Percentiles rank a stretch among this genome's conserved stretches.
phyloP scores from a whole-genome alignment of 2,329 filamentous ascomycete genomes.

The Hypoxylon sp. region DNA sequence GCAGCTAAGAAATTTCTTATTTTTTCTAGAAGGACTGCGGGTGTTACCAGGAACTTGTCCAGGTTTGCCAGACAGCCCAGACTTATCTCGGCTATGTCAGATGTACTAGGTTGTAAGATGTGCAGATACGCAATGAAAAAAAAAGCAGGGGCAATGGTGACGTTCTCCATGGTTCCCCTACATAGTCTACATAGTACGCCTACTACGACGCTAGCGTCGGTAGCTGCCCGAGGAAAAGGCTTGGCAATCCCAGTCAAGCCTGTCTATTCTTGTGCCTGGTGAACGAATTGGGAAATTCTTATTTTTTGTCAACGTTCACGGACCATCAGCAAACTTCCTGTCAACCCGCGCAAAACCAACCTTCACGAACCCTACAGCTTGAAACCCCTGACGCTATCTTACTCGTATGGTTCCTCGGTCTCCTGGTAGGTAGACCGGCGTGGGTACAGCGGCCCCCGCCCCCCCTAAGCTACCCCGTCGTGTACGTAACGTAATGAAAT shows the following conservation, averaged over 20 bases:
- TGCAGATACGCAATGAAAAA: neutral
- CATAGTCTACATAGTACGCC: slow-evolving; percentile 6
- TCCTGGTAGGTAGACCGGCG: slow-evolving; percentile 31
- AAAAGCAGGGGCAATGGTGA: slow-evolving; percentile 19
- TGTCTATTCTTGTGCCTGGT: neutral
- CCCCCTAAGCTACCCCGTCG: slow-evolving; percentile 8
- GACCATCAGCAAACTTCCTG: slow-evolving; percentile 12
- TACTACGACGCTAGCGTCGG: slow-evolving; percentile 33
- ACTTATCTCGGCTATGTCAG: too few species aligned
- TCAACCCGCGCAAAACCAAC: neutral
- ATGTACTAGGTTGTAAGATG: too few species aligned
- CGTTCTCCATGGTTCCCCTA: slow-evolving; percentile 16
- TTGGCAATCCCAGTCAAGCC: slow-evolving; percentile 8
- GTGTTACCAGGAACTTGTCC: neutral
- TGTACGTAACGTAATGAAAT: slow-evolving; percentile 39
- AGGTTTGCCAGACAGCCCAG: neutral
- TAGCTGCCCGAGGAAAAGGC: slow-evolving; percentile 31
- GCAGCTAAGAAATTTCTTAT: slow-evolving; percentile 41
- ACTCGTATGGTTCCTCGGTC: slow-evolving; percentile 23
- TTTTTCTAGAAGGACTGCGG: slow-evolving; percentile 38
- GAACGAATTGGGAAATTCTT: slow-evolving; percentile 22
- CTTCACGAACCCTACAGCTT: slow-evolving; percentile 15
- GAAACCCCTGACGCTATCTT: slow-evolving; percentile 4
- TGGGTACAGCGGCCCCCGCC: neutral
- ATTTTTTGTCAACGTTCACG: slow-evolving; percentile 17